Base-by-base conservation (phyloP, 2,329 filamentous ascomycete species). In the Chaetomium olivaceum region DNA sequence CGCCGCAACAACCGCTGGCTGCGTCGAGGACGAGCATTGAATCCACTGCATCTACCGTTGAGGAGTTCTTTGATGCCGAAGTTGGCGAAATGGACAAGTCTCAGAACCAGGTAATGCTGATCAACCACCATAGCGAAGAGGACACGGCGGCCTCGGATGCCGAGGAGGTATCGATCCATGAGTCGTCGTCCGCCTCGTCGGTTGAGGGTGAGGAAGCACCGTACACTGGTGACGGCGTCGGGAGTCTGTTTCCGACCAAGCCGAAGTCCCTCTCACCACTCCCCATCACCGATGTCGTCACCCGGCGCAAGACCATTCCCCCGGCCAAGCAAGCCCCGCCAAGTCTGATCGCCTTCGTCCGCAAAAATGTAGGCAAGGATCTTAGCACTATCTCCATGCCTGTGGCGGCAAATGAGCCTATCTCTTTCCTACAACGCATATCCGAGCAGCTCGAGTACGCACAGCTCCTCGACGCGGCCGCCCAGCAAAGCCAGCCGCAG, bases 361-460 rank as follows among this genome's bases (percentile, higher is more conserved):
- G 95, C 71, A 99, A 98, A 78, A 99, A 99, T 72, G 95, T 98
- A 11, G 95, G 95, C 74, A 99, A 99, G 77, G 95, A 99, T 77
- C 82, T 99, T 58, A 97, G 92, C 67, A 96, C 93, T 2, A 96
- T 99, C 70, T 93, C 92, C 57, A 98, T 98, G 94, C 95, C 95
- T 0, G 95, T 97, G 0, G 96, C 94, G 4, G 89, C 94, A 27
- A 99, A 99, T 77, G 95, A 99, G 76, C 95, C 95, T 0, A 87
- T 89, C 1, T 97, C 94, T 0, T 80, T 96, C 12, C 82, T 98
- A 5, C 95, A 99, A 76, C 90, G 94, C 67, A 85, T 93, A 4
- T 91, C 94, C 0, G 95, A 99, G 77, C 91, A 94, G 73, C 78
- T 98, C 57, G 95, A 99, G 76, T 98, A 99, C 77, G 91, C 91